Evolutionary conservation across 73 alveolate genomes (phyloP).

Genomic region (Paramecium pentaurelia): DNA sequence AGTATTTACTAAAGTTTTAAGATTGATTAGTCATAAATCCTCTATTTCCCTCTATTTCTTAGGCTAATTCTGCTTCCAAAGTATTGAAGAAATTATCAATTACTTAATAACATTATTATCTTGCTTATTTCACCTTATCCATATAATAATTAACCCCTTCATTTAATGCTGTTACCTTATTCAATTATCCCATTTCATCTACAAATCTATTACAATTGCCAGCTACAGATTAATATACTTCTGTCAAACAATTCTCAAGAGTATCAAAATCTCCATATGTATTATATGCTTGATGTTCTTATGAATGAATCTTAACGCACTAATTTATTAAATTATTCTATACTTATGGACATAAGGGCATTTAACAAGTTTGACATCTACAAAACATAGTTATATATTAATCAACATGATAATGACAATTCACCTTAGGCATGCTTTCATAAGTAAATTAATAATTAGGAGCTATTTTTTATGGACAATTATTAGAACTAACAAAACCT

Average conservation of each 20-base stretch:
- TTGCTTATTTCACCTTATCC: constrained; percentile 32
- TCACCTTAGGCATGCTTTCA: constrained; percentile 41
- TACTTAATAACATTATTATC: constrained; percentile 5
- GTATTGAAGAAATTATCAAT: constrained; percentile 43
- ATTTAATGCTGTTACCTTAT: neutral
- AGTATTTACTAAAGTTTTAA: neutral
- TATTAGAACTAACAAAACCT: neutral
- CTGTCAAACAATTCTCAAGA: constrained; percentile 16
- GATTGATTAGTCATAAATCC: neutral
- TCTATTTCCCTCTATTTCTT: constrained; percentile 3
- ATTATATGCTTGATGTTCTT: constrained; percentile 27
- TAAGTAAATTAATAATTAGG: constrained; percentile 13
- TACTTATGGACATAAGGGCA: constrained; percentile 50
- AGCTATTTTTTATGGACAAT: neutral
- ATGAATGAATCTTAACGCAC: constrained; percentile 41
- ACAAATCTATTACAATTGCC: constrained; percentile 8
- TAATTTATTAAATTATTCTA: neutral
- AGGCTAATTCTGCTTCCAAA: constrained; percentile 21
- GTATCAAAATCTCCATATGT: constrained; percentile 45
- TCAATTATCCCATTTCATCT: neutral
- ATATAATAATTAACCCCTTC: neutral
- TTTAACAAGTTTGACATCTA: neutral
- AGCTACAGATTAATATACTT: neutral
- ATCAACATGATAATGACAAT: constrained; percentile 36
- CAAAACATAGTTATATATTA: constrained; percentile 41